Evolutionary conservation across 768 basidiomycete genomes (phyloP), one percentile per base, ranked within the genome.

Genomic region (Austroboletus festivus): DNA sequence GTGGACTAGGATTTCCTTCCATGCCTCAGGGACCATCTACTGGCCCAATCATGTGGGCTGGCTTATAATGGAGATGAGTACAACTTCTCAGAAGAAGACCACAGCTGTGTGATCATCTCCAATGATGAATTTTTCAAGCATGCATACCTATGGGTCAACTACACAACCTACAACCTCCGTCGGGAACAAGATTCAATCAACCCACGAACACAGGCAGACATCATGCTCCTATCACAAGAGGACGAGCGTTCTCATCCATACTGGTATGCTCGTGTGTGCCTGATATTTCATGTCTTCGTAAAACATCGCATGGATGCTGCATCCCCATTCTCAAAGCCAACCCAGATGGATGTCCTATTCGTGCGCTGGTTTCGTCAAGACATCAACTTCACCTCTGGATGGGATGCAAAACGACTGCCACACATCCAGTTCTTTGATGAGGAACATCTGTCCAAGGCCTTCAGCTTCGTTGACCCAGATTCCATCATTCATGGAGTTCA

Each of bases 381-480:
- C 28, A 47, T 37, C 0, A 46, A 33, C 4, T 58, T 47, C 45
- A 34, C 22, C 4, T 54, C 51, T 30, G 68, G 73, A 1, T 63
- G 67, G 48, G 49, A 56, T 2, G 33, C 48, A 0, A 55, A 63
- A 15, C 56, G 61, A 0, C 57, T 79, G 0, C 73, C 68, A 12
- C 61, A 60, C 3, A 26, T 81, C 9, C 67, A 66, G 0, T 80
- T 76, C 54, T 51, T 77, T 1, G 48, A 60, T 4, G 47, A 54
- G 3, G 41, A 60, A 1, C 62, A 67, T n/a, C 37, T 44, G 0
- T 38, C 41, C 0, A 57, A 52, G 3, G 64, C 71, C 3, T 79
- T 78, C 51, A 69, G 77, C 0, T 79, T 80, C 44, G 28, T 79
- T 1, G 68, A 79, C 49, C 78, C 77, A 0, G 42, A 50, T 2